Evolutionary conservation across 441 rosid species (phyloP).

Genomic region (Corymbia citriodora): DNA sequence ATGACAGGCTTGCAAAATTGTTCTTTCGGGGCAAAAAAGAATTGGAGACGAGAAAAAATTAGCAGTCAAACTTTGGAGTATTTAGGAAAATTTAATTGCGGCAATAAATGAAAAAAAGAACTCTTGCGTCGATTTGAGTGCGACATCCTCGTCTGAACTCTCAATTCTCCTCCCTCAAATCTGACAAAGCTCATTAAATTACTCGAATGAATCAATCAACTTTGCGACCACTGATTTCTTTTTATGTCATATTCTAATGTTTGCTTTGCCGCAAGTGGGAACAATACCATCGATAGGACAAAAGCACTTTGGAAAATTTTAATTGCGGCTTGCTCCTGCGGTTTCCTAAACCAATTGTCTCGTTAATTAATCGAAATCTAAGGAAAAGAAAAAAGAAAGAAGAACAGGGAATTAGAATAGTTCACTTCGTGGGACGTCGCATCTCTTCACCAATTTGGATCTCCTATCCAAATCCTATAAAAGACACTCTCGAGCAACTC

Average conservation of each 20-base stretch:
- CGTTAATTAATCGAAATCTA: background rate
- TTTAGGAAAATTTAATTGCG: background rate
- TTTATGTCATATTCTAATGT: background rate
- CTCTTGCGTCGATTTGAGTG: background rate
- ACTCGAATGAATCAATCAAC: background rate
- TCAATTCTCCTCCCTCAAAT: background rate
- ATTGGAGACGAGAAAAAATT: background rate
- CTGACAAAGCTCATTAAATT: background rate
- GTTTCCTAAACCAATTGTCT: background rate
- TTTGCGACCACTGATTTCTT: background rate
- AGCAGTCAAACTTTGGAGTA: background rate
- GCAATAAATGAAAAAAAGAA: background rate
- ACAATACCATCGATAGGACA: background rate
- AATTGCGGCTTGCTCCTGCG: background rate
- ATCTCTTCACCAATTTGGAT: background rate
- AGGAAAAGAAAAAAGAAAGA: background rate
- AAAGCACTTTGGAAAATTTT: background rate
- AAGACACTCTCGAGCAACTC: background rate
- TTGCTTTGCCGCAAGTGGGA: background rate
- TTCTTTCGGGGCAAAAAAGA: background rate
- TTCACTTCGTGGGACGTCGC: background rate
- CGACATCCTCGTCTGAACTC: background rate
- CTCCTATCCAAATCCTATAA: background rate
- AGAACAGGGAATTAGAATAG: background rate
- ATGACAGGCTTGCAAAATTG: background rate